These are phyloP conservation scores for Termitomyces sp. DNA, from an alignment of 768 basidiomycete species.

Conservation along the genomic window DNA sequence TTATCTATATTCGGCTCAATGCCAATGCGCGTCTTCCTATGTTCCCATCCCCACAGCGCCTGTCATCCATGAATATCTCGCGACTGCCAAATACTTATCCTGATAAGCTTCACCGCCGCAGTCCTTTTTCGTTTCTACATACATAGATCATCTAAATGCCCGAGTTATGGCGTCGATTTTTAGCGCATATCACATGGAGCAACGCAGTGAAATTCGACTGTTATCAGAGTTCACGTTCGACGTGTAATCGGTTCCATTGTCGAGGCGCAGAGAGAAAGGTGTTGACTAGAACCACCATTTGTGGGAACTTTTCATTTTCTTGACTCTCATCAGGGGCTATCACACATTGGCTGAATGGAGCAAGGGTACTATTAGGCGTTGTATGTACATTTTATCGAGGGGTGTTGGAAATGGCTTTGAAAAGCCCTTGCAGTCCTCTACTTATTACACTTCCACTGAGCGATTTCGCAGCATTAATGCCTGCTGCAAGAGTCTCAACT, in stretches of 20 bases:
- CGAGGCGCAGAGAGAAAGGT: slow-evolving; percentile 2
- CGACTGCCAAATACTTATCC: slow-evolving; percentile 14
- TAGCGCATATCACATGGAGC: neutral
- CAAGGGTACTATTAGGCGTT: neutral
- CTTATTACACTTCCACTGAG: slow-evolving; percentile 22
- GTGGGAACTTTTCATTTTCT: neutral
- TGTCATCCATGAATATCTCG: slow-evolving; percentile 15
- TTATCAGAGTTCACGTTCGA: slow-evolving; percentile 8
- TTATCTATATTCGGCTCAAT: slow-evolving; percentile 23
- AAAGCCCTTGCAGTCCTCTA: slow-evolving; percentile 23
- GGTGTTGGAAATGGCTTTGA: slow-evolving; percentile 9
- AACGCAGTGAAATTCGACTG: neutral
- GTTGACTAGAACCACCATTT: slow-evolving; percentile 5
- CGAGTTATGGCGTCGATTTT: slow-evolving; percentile 13
- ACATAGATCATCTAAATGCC: slow-evolving; percentile 11
- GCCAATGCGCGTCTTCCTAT: slow-evolving; percentile 16
- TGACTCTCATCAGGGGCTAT: neutral
- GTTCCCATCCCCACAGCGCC: slow-evolving; percentile 15
- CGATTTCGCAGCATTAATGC: slow-evolving; percentile 24
- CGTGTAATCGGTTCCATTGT: slow-evolving; percentile 3
- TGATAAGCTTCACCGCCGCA: slow-evolving; percentile 12
- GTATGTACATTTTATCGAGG: neutral
- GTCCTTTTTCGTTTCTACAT: slow-evolving; percentile 11
- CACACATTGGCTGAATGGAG: neutral
- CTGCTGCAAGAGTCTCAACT: slow-evolving; percentile 35